Conservation (phyloP, 176 grass and related monocot genomes). For the Eragrostis curvula region DNA sequence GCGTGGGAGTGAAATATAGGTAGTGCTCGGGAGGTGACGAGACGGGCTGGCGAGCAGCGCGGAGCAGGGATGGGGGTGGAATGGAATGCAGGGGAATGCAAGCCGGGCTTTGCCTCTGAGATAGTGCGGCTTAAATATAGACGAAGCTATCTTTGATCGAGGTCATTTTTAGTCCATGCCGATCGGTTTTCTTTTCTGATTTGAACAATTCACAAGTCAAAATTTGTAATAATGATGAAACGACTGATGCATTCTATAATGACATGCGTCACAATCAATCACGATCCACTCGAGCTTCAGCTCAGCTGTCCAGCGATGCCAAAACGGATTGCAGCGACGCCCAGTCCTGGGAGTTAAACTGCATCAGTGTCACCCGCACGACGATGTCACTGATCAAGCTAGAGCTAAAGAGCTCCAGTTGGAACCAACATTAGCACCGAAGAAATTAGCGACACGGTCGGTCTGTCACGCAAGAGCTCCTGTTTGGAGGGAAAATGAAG, state of each 20-base stretch:
- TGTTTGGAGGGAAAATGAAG: too few relatives aligned
- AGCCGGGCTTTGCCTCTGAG: background rate
- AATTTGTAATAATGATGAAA: background rate
- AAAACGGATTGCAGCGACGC: background rate
- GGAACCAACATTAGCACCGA: too few relatives aligned
- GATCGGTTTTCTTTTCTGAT: background rate
- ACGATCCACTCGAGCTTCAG: background rate
- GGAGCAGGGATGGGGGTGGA: background rate
- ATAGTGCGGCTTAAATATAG: conserved; percentile 43
- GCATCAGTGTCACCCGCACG: background rate
- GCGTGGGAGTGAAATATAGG: background rate
- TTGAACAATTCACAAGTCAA: background rate
- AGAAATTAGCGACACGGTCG: background rate
- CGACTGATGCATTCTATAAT: background rate
- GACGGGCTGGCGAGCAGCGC: background rate
- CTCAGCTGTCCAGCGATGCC: too few relatives aligned
- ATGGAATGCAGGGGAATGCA: background rate
- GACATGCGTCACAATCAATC: background rate
- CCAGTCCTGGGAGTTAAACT: background rate
- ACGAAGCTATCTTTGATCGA: conserved; percentile 26
- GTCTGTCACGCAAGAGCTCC: background rate
- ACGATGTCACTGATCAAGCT: too few relatives aligned
- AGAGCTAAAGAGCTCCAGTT: too few relatives aligned
- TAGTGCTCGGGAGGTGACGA: background rate
- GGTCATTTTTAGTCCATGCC: background rate